Evolutionary conservation across 2,329 filamentous ascomycete species (phyloP).

Genomic region (Davidsoniella australis): DNA sequence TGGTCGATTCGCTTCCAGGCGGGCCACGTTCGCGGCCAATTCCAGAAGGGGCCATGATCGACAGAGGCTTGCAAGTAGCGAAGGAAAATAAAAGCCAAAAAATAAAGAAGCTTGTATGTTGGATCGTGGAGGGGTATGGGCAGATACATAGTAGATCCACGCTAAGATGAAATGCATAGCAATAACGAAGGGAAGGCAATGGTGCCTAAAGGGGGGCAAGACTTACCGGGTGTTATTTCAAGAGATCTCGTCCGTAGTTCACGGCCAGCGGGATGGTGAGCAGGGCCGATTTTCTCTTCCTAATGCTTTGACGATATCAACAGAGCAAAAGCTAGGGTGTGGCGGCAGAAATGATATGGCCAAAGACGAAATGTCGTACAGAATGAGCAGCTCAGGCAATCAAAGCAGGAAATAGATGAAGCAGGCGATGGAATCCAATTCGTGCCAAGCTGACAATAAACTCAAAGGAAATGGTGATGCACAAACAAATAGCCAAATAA

Average conservation of each 20-base stretch:
- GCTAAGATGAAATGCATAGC: too few species aligned
- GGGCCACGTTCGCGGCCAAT: not conserved
- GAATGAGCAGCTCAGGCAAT: not conserved
- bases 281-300: not conserved
- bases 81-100: not conserved
- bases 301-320: not conserved
- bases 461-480: too few species aligned
- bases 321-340: not conserved
- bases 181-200: too few species aligned
- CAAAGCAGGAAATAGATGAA: not conserved
- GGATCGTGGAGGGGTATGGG: not conserved
- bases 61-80: not conserved
- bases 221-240: too few species aligned
- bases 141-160: too few species aligned
- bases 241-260: too few species aligned
- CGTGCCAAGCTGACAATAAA: too few species aligned
- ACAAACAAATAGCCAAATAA: not conserved
- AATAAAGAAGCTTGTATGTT: not conserved
- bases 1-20: constrained; percentile 1
- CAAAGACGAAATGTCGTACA: not conserved
- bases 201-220: too few species aligned
- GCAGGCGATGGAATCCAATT: not conserved
- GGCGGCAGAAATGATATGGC: not conserved
- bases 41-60: not conserved
- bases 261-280: too few species aligned